phyloP scores from a whole-genome alignment of 495 filamentous ascomycete species.

The Lepraria neglecta region DNA sequence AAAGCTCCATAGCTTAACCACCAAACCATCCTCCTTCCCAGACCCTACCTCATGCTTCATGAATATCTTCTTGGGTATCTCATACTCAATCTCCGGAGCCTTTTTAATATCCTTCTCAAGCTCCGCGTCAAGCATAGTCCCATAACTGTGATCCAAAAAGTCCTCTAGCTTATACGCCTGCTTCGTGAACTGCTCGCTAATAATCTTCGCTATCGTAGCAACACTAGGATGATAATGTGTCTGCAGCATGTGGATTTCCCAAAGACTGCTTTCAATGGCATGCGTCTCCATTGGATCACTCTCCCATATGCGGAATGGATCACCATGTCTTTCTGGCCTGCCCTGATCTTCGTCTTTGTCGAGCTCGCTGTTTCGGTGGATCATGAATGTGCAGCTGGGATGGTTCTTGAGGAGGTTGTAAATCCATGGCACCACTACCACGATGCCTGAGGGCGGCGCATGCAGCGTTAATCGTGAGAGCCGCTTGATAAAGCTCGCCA shows the following conservation, averaged over 20 bases:
- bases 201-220: constrained; percentile 84
- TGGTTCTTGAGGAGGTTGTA: constrained; percentile 94
- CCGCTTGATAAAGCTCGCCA: constrained; percentile 94
- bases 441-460: constrained; percentile 81
- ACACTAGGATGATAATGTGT: constrained; percentile 97
- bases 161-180: constrained; percentile 87
- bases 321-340: constrained; percentile 47
- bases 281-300: constrained; percentile 74
- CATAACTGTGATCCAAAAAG: constrained; percentile 92
- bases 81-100: constrained; percentile 79
- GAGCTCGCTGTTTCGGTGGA: constrained; percentile 64
- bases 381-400: constrained; percentile 87
- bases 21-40: constrained; percentile 40
- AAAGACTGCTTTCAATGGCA: constrained; percentile 87
- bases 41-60: constrained; percentile 44
- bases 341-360: constrained; percentile 43
- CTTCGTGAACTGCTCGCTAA: constrained; percentile 97
- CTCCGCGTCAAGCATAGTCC: constrained; percentile 77
- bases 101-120: constrained; percentile 77
- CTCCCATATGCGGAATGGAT: constrained; percentile 72
- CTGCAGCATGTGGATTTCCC: constrained; percentile 87
- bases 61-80: constrained; percentile 88
- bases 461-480: constrained; percentile 73
- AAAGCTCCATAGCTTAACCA: constrained; percentile 55
- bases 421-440: constrained; percentile 81